A percentile compares a stretch with the other conserved stretches of the same genome.
phyloP scores from a whole-genome alignment of 2,329 filamentous ascomycete genomes.

The Helminthosporium solani region DNA sequence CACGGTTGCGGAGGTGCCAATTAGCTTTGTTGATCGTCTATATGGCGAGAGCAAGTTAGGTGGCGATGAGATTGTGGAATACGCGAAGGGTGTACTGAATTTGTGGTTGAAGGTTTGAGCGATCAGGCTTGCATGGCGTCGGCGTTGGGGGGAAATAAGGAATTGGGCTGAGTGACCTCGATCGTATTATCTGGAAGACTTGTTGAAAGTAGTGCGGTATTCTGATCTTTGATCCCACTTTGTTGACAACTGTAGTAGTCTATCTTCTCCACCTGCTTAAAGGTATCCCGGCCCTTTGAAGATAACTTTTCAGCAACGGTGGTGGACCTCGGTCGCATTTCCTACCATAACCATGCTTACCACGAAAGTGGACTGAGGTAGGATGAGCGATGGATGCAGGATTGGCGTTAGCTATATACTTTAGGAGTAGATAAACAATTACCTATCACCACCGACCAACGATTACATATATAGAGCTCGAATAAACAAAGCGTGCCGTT shows the following conservation, averaged over 20 bases:
- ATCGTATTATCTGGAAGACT: conserved; percentile 6
- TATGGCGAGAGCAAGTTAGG: conserved; percentile 96
- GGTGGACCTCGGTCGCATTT: too few species aligned
- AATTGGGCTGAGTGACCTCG: conserved; percentile 4
- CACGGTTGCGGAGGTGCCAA: conserved; percentile 91
- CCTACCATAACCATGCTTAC: too few species aligned
- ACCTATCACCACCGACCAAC: too few species aligned
- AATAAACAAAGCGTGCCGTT: too few species aligned
- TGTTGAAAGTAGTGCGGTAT: background rate
- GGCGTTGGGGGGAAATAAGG: conserved; percentile 25
- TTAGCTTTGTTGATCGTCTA: conserved; percentile 90
- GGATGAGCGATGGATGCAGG: too few species aligned
- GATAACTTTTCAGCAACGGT: too few species aligned
- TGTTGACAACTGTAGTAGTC: background rate
- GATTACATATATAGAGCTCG: too few species aligned
- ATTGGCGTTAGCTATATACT: too few species aligned
- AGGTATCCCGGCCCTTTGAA: background rate
- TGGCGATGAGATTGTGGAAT: conserved; percentile 93
- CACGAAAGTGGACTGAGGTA: too few species aligned
- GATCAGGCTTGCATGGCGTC: conserved; percentile 22
- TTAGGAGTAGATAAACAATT: too few species aligned
- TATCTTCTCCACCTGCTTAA: background rate
- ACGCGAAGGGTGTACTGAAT: conserved; percentile 66
- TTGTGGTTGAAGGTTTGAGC: conserved; percentile 52
- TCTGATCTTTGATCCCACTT: background rate